A percentile compares a stretch with the other conserved stretches of the same genome.
These are phyloP conservation scores for Oryza rufipogon DNA, from an alignment of 176 grass and related monocot species.

Conservation along the genomic window DNA sequence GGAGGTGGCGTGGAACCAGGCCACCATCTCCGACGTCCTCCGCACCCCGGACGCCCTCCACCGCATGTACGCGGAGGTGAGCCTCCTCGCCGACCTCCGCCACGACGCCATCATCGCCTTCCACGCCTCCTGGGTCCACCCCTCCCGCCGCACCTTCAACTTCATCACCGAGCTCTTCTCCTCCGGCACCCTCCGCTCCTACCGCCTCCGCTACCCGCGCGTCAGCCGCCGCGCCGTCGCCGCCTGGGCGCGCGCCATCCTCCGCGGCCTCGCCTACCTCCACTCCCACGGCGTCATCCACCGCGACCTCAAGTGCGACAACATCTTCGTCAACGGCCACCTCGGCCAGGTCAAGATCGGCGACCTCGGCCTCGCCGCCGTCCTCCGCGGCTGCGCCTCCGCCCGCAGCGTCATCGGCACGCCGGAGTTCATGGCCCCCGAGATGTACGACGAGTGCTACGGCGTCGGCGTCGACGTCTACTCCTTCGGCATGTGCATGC, in stretches of 20 bases:
- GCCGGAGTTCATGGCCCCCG: constrained; percentile 97
- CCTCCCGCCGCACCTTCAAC: constrained; percentile 60
- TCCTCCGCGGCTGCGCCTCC: constrained; percentile 46
- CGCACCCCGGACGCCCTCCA: constrained; percentile 65
- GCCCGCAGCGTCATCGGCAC: constrained; percentile 90
- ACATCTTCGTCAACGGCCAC: constrained; percentile 86
- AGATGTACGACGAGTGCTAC: constrained; percentile 94
- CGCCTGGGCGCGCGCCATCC: constrained; percentile 72
- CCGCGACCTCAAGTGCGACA: constrained; percentile 93
- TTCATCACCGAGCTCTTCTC: constrained; percentile 99
- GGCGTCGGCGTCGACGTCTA: constrained; percentile 77
- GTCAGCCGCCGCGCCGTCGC: constrained; percentile 67
- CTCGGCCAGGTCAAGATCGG: constrained; percentile 92
- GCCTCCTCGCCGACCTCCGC: constrained; percentile 64
- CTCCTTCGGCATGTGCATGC: constrained; percentile 93
- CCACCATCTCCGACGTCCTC: constrained; percentile 60
- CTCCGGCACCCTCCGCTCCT: constrained; percentile 85
- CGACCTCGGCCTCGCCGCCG: constrained; percentile 81
- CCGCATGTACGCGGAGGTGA: constrained; percentile 91
- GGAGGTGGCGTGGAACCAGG: constrained; percentile 97
- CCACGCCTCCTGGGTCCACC: constrained; percentile 75
- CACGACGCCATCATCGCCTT: constrained; percentile 82
- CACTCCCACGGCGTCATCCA: constrained; percentile 74
- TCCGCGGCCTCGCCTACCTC: constrained; percentile 69
- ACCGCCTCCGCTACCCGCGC: constrained; percentile 59